Percentiles rank a stretch among this genome's conserved stretches.
Conservation (phyloP, 805 yeast genomes). For the Wickerhamiella musiphila region DNA sequence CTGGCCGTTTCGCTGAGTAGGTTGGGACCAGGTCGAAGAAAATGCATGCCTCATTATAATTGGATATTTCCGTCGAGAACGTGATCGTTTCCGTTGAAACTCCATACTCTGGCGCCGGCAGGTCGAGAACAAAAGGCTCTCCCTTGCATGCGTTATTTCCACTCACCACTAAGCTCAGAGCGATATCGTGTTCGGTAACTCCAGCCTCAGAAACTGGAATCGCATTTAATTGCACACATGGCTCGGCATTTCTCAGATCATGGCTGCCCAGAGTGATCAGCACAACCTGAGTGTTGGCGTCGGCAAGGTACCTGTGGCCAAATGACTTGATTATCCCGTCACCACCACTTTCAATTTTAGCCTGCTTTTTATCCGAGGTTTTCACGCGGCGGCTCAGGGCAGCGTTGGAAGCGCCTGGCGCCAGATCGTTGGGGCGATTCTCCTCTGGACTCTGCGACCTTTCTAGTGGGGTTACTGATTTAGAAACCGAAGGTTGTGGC, state of each 20-base stretch:
- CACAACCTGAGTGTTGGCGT: conserved; percentile 47
- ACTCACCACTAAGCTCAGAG: conserved; percentile 55
- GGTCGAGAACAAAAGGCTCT: conserved; percentile 50
- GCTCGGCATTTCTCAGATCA: conserved; percentile 43
- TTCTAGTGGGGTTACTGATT: not conserved
- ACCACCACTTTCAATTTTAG: conserved; percentile 3
- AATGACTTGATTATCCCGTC: conserved; percentile 55
- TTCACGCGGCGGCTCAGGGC: not conserved
- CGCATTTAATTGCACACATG: conserved; percentile 44
- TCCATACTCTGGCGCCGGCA: conserved; percentile 71
- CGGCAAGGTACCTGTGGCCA: conserved; percentile 57
- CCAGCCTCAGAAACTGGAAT: conserved; percentile 64
- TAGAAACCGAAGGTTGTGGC: conserved; percentile 6
- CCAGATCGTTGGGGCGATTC: conserved; percentile 2
- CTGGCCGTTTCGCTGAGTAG: conserved; percentile 29
- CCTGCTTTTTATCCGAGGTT: conserved; percentile 2
- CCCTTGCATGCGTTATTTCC: conserved; percentile 23
- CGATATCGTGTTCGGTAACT: conserved; percentile 76
- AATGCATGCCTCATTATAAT: conserved; percentile 27
- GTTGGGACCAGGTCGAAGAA: conserved; percentile 85
- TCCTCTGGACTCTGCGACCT: not conserved
- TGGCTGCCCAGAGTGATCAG: conserved; percentile 75
- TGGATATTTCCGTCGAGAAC: conserved; percentile 40
- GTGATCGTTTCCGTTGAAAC: conserved; percentile 43
- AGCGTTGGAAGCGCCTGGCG: not conserved